A percentile compares a stretch with the other conserved stretches of the same genome.
Evolutionary conservation across 257 asterid species (phyloP).

Genomic region (Solanum habrochaites): DNA sequence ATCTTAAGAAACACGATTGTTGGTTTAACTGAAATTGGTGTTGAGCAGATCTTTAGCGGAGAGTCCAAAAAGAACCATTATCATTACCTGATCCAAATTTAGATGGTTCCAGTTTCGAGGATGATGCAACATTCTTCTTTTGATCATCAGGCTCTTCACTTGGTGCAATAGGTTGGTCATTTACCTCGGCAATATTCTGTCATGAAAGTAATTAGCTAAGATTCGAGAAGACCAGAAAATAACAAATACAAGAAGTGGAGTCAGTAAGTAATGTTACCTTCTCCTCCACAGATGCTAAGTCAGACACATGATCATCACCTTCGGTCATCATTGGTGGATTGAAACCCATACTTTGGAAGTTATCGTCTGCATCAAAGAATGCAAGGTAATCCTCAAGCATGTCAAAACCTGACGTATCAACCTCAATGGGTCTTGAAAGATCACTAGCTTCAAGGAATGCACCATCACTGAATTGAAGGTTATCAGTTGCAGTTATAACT

Average conservation of each 20-base stretch:
- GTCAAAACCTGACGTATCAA: conserved; percentile 34
- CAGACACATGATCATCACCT: conserved; percentile 23
- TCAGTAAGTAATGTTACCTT: conserved; percentile 22
- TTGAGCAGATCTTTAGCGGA: neutral
- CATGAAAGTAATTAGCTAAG: neutral
- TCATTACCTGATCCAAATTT: conserved; percentile 45
- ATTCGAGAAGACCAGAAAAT: neutral
- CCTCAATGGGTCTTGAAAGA: conserved; percentile 40
- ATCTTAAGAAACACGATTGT: neutral
- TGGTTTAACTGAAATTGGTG: neutral
- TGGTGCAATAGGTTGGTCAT: conserved; percentile 11
- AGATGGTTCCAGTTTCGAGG: conserved; percentile 27
- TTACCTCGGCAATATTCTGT: conserved; percentile 33
- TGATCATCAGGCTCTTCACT: conserved; percentile 11
- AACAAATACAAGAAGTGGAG: neutral
- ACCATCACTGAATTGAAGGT: conserved; percentile 38
- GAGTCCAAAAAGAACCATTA: neutral
- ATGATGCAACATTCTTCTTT: conserved; percentile 18
- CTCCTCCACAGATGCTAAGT: conserved; percentile 9
- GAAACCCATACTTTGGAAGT: conserved; percentile 18
- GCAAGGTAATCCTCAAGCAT: conserved; percentile 61
- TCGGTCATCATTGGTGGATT: conserved; percentile 34
- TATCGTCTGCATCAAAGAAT: conserved; percentile 47
- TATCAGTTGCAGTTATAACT: conserved; percentile 32
- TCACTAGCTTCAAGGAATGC: conserved; percentile 69